Percentiles rank a stretch among this genome's conserved stretches.
Conservation (phyloP, 805 yeast genomes). For the Candida andamanensis region DNA sequence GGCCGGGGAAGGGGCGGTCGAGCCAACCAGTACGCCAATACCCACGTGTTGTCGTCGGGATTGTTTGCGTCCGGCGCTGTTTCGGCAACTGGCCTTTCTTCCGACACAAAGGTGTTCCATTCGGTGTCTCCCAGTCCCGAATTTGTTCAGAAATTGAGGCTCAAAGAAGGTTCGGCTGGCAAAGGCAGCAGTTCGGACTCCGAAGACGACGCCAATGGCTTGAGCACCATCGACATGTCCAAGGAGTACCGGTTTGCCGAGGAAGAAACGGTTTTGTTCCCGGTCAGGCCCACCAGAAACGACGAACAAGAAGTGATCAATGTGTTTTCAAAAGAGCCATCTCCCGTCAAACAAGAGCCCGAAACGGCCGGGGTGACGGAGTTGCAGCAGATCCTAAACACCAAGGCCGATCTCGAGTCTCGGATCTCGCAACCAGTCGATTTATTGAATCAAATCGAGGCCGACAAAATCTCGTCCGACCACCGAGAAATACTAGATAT, state of each 20-base stretch:
- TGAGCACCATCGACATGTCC: conserved; percentile 58
- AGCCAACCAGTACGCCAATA: conserved; percentile 36
- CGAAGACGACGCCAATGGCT: conserved; percentile 37
- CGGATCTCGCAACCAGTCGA: conserved; percentile 24
- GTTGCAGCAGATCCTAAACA: conserved; percentile 17
- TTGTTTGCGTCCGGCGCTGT: conserved; percentile 54
- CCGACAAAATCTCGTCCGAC: conserved; percentile 25
- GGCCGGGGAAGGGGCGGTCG: conserved; percentile 35
- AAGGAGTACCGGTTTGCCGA: conserved; percentile 50
- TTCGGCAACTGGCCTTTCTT: conserved; percentile 22
- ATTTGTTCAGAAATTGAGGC: conserved; percentile 30
- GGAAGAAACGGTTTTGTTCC: conserved; percentile 56
- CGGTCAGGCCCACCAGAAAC: conserved; percentile 62
- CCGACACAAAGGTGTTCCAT: conserved; percentile 24
- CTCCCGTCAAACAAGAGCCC: conserved; percentile 9
- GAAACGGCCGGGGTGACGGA: conserved; percentile 25
- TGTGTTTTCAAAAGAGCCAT: conserved; percentile 9
- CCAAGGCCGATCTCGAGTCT: conserved; percentile 25
- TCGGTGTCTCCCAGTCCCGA: conserved; percentile 36
- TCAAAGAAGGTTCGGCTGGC: conserved; percentile 1
- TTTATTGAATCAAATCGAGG: conserved; percentile 26
- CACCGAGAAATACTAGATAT: conserved; percentile 25
- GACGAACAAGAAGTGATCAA: conserved; percentile 30
- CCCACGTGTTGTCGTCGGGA: conserved; percentile 67
- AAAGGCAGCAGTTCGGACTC: conserved; percentile 5